phyloP scores from a whole-genome alignment of 2,329 filamentous ascomycete genomes.

The Talaromyces sp. region DNA sequence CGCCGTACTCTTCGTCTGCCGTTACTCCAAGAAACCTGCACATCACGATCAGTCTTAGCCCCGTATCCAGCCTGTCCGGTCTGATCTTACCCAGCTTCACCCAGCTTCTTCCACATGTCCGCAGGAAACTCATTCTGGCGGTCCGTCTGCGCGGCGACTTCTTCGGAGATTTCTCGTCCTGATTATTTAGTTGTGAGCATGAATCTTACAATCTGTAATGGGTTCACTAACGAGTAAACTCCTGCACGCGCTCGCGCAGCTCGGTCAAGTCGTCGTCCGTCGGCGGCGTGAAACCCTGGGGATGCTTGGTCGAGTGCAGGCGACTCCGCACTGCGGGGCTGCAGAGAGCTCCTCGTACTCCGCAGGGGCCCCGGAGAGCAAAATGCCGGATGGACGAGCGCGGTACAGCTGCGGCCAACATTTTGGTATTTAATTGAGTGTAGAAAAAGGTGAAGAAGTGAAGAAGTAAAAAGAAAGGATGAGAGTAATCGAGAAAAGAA shows the following conservation, averaged over 20 bases:
- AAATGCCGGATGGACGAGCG: constrained; percentile 10
- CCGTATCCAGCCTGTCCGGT: no score
- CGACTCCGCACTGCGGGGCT: constrained; percentile 3
- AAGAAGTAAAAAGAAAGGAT: not conserved
- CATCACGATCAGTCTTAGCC: not conserved
- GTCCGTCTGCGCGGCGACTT: constrained; percentile 78
- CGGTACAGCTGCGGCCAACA: constrained; percentile 12
- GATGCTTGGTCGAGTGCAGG: constrained; percentile 48
- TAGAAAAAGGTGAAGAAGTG: not conserved
- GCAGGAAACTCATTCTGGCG: constrained; percentile 79
- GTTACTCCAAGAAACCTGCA: constrained; percentile 81
- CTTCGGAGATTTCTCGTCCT: constrained; percentile 78
- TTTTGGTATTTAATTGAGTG: constrained; percentile 15
- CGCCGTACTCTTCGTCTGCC: constrained; percentile 85
- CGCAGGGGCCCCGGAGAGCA: not conserved
- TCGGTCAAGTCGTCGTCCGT: constrained; percentile 69
- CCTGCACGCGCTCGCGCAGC: constrained; percentile 75
- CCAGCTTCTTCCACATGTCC: constrained; percentile 90
- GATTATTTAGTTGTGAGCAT: not conserved
- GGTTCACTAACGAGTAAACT: constrained; percentile 60
- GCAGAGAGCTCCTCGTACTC: constrained; percentile 5
- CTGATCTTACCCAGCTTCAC: constrained; percentile 84
- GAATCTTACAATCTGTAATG: not conserved
- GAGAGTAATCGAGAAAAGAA: not conserved
- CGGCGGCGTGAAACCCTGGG: constrained; percentile 59